Base-by-base conservation (phyloP, 2,329 filamentous ascomycete species). In the Dothiorella sarmentorum region DNA sequence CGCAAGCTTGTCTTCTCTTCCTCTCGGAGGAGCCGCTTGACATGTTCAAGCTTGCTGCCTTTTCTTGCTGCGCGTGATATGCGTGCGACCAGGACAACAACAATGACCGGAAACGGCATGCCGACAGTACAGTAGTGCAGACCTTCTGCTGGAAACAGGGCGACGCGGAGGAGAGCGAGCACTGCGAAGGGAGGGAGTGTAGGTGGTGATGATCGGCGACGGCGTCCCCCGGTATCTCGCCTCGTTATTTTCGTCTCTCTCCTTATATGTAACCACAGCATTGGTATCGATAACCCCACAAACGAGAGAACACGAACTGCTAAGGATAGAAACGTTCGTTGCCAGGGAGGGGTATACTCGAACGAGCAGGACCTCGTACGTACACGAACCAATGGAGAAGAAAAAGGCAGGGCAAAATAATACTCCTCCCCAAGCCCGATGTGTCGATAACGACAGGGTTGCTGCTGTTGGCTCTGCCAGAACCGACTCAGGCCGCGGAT, bases 161-260 rank as follows among this genome's bases (percentile, higher is more conserved):
- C 40, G 40, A 43, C 40, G 40, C 26, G 40, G 29, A 51, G 29
- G 45, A 35, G 29, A 24, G 26, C 27, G 31, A 20, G 13, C n/a
- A 22, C 18, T 13, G 27, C 11, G 31, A 20, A 22, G 15, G 4
- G 44, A 26, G 35, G 45, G 7, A 10, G 45, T 22, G 45, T 29
- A 29, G 26, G 20, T 49, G 18, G 13, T 20, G 27, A 15, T 43
- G 40, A 43, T 51, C 45, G 45, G 31, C 31, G 44, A n/a, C n/a
- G n/a, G n/a, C n/a, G 22, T 7, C 42, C 27, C 44, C 29, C 29
- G 7, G 27, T 31, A 45, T 51, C 27, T 51, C 45, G 45, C 45
- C 45, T 51, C 45, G 45, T 51, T 51, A 51, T 51, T 51, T 51
- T 51, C 27, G 45, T 49, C 44, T 10, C 18, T n/a, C 11, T 15